Evolutionary conservation across 306 rosid genomes (phyloP), one percentile per base, ranked within the genome.

Genomic region (Quillaja saponaria): DNA sequence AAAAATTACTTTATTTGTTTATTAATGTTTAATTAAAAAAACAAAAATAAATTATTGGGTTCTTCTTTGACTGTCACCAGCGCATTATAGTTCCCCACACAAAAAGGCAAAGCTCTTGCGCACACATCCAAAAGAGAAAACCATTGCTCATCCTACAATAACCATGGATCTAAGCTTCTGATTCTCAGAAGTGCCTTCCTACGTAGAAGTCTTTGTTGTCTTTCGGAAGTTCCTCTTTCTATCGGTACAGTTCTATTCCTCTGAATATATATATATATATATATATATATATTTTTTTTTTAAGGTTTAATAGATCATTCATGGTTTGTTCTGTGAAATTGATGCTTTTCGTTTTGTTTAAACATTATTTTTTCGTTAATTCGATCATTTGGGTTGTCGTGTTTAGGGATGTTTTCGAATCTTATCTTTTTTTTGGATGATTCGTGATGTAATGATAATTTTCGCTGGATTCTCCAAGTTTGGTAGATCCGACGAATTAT

Each of bases 21-120:
- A n/a, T n/a, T n/a, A n/a, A n/a, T n/a, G n/a, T 40, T 25, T 3
- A 6, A 34, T 16, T 6, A 28, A 18, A 48, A 44, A 6, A 19
- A 47, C 12, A 56, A 40, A 46, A 19, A 18, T 47, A 15, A 62
- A 46, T 40, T 69, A 49, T 69, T 31, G 63, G 76, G 75, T 76
- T 80, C 78, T 65, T 75, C 83, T 78, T 82, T 82, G 92, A 90
- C 90, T 73, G 90, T 82, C 76, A 76, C 87, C 90, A 81, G 92
- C 86, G 83, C 92, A 87, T 82, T 78, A 65, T 71, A 79, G 80
- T 83, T 78, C 71, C 76, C 80, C 82, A 69, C 81, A 81, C 79
- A 75, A 75, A 57, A 76, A 64, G 66, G 79, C 76, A 76, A 71
- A 67, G 56, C 73, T 72, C 51, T 77, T 79, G 7, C 64, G 51